phyloP scores from a whole-genome alignment of 2,329 filamentous ascomycete species.

The Colletotrichum viniferum region DNA sequence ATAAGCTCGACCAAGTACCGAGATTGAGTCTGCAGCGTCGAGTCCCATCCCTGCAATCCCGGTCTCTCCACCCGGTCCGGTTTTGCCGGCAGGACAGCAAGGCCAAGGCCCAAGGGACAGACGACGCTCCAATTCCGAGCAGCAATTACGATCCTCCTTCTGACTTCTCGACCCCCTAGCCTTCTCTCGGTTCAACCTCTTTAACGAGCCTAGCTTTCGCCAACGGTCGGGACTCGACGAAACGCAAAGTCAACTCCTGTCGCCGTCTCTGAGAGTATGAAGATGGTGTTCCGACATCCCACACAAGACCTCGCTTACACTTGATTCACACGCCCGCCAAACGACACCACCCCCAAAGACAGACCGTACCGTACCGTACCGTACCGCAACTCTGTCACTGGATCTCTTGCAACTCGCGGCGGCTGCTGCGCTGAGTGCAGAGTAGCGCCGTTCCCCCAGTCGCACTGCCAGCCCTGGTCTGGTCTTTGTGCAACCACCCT shows the following conservation, averaged over 20 bases:
- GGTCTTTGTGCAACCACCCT: slow-evolving; percentile 13
- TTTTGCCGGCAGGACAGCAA: neutral
- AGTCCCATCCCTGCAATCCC: neutral
- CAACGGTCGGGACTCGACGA: neutral
- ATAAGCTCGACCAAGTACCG: neutral
- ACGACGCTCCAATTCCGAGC: neutral
- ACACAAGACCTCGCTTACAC: neutral
- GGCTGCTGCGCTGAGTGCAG: neutral
- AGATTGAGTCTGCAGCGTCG: neutral
- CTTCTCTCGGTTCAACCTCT: neutral
- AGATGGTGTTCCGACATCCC: neutral
- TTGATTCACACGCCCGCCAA: neutral
- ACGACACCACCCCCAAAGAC: neutral
- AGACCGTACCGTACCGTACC: neutral
- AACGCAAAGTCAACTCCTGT: neutral
- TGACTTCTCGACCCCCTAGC: neutral
- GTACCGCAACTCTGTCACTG: neutral
- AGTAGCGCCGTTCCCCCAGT: neutral
- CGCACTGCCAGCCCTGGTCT: slow-evolving; percentile 3
- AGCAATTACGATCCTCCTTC: neutral
- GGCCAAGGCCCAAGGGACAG: neutral
- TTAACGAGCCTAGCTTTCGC: slow-evolving; percentile 1
- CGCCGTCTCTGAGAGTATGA: neutral
- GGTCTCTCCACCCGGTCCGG: neutral
- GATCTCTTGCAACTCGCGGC: neutral